Evolutionary conservation across 441 rosid species (phyloP).

Genomic region (Croton laevigatus): DNA sequence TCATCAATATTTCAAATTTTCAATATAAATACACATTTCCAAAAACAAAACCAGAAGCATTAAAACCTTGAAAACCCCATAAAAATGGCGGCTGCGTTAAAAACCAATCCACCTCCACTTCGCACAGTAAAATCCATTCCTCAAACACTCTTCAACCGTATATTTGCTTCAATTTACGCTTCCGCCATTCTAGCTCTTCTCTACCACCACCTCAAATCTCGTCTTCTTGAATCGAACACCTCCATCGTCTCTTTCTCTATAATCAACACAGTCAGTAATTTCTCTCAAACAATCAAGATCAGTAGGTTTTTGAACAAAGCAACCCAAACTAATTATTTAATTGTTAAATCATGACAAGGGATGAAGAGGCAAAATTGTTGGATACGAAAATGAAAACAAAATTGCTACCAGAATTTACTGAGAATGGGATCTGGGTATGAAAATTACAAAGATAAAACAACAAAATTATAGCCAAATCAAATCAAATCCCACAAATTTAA

Average conservation of each 20-base stretch:
- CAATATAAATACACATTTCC: no score
- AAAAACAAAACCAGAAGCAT: no score
- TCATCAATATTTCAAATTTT: no score
- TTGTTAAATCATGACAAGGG: background rate
- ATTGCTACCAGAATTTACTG: background rate
- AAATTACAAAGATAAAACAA: background rate
- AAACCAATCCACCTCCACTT: constrained; percentile 24
- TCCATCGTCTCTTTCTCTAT: constrained; percentile 19
- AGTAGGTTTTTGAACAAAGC: no score
- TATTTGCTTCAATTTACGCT: constrained; percentile 44
- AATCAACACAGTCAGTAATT: no score
- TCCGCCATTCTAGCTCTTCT: constrained; percentile 49
- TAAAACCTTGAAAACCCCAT: no score
- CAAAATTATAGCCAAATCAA: background rate
- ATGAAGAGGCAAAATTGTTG: background rate
- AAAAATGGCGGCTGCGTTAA: no score
- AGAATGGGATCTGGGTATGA: background rate
- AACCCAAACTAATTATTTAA: no score
- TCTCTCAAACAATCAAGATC: no score
- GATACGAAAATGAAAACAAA: background rate
- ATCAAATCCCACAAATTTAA: background rate
- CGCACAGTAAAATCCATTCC: constrained; percentile 40
- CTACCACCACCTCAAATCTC: constrained; percentile 42
- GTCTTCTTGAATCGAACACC: constrained; percentile 27
- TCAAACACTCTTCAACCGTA: constrained; percentile 40